Conservation (phyloP, 2,329 filamentous ascomycete genomes). For the Aspergillus tubingensis region DNA sequence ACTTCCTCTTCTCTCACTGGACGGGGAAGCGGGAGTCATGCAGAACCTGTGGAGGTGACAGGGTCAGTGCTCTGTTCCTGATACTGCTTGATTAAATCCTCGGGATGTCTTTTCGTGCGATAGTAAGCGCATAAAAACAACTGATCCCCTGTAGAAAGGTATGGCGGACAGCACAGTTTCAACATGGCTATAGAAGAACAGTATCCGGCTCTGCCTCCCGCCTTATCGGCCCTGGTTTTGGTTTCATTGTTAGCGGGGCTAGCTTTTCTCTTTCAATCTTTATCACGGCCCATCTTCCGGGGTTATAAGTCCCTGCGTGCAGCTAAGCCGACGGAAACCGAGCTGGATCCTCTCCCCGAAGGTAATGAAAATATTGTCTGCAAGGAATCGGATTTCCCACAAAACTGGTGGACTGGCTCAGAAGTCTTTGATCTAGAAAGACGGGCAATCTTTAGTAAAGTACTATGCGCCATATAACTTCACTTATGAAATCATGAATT, state of each 20-base stretch:
- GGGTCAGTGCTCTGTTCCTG: background rate
- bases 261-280: constrained; percentile 17
- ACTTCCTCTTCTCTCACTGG: background rate
- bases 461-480: constrained; percentile 18
- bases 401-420: constrained; percentile 41
- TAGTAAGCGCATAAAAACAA: background rate
- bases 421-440: constrained; percentile 52
- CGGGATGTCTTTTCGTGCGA: background rate
- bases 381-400: constrained; percentile 47
- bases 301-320: background rate
- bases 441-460: constrained; percentile 54
- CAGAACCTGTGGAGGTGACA: background rate
- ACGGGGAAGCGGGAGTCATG: background rate
- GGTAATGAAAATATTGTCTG: constrained; percentile 24
- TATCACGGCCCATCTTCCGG: background rate
- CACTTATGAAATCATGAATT: background rate
- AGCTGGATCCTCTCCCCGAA: background rate
- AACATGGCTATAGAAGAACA: constrained; percentile 3
- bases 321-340: background rate
- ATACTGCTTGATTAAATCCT: background rate
- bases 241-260: constrained; percentile 13
- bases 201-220: background rate
- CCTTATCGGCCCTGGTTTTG: constrained; percentile 3
- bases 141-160: too few relatives aligned
- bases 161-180: background rate